These are phyloP conservation scores for Mycena rosella DNA, from an alignment of 768 basidiomycete genomes.

Conservation along the genomic window DNA sequence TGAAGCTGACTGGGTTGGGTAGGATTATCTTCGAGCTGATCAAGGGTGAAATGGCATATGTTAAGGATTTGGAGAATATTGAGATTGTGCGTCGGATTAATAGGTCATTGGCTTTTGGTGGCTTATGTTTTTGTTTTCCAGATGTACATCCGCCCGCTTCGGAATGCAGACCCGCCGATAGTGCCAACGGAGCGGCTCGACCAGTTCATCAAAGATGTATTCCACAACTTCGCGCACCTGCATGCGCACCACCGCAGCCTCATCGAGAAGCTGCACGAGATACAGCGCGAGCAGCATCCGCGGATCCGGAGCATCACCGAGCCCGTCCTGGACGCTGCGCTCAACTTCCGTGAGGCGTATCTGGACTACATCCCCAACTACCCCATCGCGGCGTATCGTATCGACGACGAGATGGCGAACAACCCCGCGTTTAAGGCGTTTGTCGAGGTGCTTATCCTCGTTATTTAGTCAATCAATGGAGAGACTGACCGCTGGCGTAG, in stretches of 20 bases:
- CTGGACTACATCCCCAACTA: constrained; percentile 95
- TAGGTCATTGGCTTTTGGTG: not conserved
- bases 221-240: constrained; percentile 88
- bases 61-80: constrained; percentile 91
- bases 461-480: constrained; percentile 36
- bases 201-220: constrained; percentile 87
- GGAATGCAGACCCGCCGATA: constrained; percentile 80
- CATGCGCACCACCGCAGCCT: constrained; percentile 80
- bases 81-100: constrained; percentile 67
- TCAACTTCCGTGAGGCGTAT: constrained; percentile 94
- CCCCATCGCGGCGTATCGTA: constrained; percentile 89
- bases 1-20: constrained; percentile 5
- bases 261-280: constrained; percentile 84
- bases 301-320: constrained; percentile 84
- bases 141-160: constrained; percentile 88
- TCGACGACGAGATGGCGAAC: constrained; percentile 89
- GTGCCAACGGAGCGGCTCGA: constrained; percentile 78
- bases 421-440: constrained; percentile 87
- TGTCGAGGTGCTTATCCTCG: constrained; percentile 70
- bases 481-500: constrained; percentile 41
- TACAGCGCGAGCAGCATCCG: constrained; percentile 91
- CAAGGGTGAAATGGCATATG: constrained; percentile 96
- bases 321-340: constrained; percentile 86
- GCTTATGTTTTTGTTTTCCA: constrained; percentile 44
- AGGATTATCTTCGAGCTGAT: constrained; percentile 96